Conservation (phyloP, 345 rosid genomes). For the Brassica rapa region DNA sequence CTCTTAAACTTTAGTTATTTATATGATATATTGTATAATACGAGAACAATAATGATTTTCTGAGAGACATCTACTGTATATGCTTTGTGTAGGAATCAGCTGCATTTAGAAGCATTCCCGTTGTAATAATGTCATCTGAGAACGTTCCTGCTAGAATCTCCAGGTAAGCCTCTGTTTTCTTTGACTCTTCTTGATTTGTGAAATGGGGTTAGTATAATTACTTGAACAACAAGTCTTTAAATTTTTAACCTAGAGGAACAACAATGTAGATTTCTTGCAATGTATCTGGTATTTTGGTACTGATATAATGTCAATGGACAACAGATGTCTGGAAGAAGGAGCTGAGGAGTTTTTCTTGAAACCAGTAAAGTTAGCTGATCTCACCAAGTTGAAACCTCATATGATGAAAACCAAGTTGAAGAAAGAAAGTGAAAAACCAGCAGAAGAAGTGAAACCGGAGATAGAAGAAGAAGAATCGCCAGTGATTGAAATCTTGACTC, state of each 20-base stretch:
- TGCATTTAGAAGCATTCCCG: constrained; percentile 73
- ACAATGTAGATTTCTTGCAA: not conserved
- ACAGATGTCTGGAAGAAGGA: constrained; percentile 87
- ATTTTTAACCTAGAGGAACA: not conserved
- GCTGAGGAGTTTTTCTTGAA: constrained; percentile 91
- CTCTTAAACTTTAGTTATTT: not conserved
- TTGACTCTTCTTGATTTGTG: not conserved
- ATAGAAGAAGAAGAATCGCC: constrained; percentile 8
- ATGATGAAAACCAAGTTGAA: constrained; percentile 41
- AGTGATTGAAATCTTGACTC: constrained; percentile 27
- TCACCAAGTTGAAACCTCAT: constrained; percentile 70
- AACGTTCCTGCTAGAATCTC: constrained; percentile 80
- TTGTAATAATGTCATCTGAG: constrained; percentile 93
- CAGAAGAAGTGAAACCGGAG: constrained; percentile 10
- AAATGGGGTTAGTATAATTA: not conserved
- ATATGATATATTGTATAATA: not conserved
- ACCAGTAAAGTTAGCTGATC: constrained; percentile 83
- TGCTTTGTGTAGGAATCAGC: constrained; percentile 57
- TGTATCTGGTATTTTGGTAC: not conserved
- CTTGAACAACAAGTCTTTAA: not conserved
- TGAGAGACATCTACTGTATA: not conserved
- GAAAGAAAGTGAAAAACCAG: constrained; percentile 23
- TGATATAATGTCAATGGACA: not conserved
- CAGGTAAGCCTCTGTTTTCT: constrained; percentile 42
- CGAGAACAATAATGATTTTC: not conserved